These are phyloP conservation scores for Petunia secreta DNA, from an alignment of 257 asterid species.

Conservation along the genomic window DNA sequence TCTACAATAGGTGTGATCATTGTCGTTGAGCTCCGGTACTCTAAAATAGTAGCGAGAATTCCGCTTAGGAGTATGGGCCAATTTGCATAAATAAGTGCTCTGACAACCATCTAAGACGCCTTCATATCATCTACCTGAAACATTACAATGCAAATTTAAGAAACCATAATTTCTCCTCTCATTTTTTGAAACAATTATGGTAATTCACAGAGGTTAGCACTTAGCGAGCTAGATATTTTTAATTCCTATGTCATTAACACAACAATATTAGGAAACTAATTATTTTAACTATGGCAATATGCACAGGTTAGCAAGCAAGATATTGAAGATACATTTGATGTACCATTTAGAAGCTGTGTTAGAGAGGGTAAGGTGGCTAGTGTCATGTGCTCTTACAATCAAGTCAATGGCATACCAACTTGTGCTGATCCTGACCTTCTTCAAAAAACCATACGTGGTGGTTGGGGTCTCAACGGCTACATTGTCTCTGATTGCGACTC, in stretches of 20 bases:
- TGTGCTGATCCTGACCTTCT: constrained; percentile 85
- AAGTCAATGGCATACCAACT: constrained; percentile 82
- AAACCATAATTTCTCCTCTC: not conserved
- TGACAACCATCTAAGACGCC: no score
- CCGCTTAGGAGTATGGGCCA: no score
- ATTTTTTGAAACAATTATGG: no score
- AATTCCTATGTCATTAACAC: not conserved
- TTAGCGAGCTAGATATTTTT: no score
- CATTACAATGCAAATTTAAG: no score
- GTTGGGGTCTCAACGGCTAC: constrained; percentile 78
- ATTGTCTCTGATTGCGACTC: constrained; percentile 88
- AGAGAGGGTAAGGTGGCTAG: constrained; percentile 85
- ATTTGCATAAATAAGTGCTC: no score
- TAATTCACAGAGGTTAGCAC: no score
- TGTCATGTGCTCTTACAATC: constrained; percentile 93
- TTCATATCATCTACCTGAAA: no score
- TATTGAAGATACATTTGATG: constrained; percentile 68
- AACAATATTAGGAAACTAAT: not conserved
- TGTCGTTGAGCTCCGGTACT: no score
- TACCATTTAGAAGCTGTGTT: constrained; percentile 81
- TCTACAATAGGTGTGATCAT: no score
- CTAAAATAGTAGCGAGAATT: no score
- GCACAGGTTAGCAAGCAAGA: constrained; percentile 77
- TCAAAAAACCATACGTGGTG: constrained; percentile 62
- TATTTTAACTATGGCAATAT: not conserved